Conservation (phyloP, 371 early-diverging fungal genomes). For the Batrachochytrium dendrobatidis region DNA sequence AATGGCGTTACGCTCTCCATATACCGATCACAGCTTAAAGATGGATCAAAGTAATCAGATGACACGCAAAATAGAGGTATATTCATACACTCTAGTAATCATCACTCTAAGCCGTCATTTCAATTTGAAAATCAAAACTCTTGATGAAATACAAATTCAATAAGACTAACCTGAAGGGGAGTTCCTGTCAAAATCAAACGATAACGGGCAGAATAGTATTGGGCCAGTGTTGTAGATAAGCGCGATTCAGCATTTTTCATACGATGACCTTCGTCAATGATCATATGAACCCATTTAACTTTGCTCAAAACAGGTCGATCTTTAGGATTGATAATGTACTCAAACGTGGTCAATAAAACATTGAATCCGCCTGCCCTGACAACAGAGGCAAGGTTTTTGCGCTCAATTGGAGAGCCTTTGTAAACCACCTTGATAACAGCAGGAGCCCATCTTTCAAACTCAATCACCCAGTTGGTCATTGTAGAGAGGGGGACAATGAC, state of each 20-base stretch:
- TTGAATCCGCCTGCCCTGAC: constrained; percentile 78
- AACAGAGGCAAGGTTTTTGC: constrained; percentile 70
- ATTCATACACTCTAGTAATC: too few species aligned
- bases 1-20: too few species aligned
- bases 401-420: constrained; percentile 77
- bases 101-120: too few species aligned
- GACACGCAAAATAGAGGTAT: too few species aligned
- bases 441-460: constrained; percentile 88
- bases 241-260: constrained; percentile 93
- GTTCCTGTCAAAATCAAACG: constrained; percentile 98
- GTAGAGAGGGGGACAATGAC: constrained; percentile 95
- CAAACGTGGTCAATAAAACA: constrained; percentile 93
- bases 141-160: too few species aligned
- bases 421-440: constrained; percentile 82
- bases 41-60: too few species aligned
- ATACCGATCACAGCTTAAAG: too few species aligned
- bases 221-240: constrained; percentile 77
- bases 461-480: constrained; percentile 94
- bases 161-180: constrained; percentile 75
- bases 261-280: constrained; percentile 99
- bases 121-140: too few species aligned
- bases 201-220: constrained; percentile 68
- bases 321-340: constrained; percentile 86
- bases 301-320: constrained; percentile 56
- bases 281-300: constrained; percentile 87